Percentiles rank a stretch among this genome's conserved stretches.
Evolutionary conservation across 139 green algal species (phyloP).

Genomic region (Nannochloris sp.): DNA sequence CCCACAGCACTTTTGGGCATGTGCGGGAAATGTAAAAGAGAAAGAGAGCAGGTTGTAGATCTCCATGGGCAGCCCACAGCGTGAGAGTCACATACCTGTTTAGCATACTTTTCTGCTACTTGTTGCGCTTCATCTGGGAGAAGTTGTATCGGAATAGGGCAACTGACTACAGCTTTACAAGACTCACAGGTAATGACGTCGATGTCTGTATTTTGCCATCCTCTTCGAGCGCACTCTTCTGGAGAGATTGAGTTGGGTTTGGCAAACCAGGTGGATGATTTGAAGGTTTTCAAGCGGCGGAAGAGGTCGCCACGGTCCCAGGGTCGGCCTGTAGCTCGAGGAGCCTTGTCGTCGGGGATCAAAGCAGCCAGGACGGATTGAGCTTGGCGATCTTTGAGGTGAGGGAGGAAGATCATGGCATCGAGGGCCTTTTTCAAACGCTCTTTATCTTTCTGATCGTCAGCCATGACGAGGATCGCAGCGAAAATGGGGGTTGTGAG

Average conservation of each 20-base stretch:
- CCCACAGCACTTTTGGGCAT: conserved; percentile 8
- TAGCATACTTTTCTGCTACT: conserved; percentile 9
- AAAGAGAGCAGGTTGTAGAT: conserved; percentile 20
- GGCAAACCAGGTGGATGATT: conserved; percentile 58
- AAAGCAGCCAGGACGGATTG: neutral
- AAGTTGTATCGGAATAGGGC: conserved; percentile 30
- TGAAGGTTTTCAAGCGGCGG: conserved; percentile 55
- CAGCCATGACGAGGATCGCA: too few species aligned
- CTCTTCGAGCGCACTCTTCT: conserved; percentile 49
- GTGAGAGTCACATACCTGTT: conserved; percentile 36
- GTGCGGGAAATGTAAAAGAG: conserved; percentile 47
- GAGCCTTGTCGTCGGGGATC: neutral
- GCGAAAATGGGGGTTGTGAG: too few species aligned
- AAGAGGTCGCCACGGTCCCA: conserved; percentile 64
- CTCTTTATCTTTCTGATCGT: neutral
- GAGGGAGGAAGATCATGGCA: conserved; percentile 29
- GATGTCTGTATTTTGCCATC: conserved; percentile 49
- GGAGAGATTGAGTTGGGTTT: conserved; percentile 51
- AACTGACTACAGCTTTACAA: conserved; percentile 48
- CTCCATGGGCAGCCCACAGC: conserved; percentile 48
- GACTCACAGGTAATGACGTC: conserved; percentile 59
- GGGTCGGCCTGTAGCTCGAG: conserved; percentile 8
- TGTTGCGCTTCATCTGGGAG: conserved; percentile 16
- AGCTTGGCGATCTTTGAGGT: conserved; percentile 3
- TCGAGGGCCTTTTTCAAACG: conserved; percentile 29